Conservation (phyloP, 352 stramenopile species). For the Phytophthora idaei region DNA sequence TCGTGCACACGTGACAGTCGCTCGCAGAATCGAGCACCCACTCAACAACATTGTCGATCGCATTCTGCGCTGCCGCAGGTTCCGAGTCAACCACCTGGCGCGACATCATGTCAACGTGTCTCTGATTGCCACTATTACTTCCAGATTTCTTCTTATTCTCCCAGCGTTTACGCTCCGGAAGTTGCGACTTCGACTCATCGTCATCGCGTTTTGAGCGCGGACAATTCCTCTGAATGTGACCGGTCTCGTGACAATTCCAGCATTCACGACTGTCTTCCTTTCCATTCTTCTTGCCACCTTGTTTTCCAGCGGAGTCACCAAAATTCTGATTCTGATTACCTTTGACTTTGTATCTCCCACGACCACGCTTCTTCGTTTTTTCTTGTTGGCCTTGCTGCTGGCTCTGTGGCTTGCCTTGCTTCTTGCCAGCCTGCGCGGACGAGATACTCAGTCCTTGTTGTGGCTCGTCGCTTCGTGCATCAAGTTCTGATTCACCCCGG, state of each 20-base stretch:
- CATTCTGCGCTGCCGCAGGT: neutral
- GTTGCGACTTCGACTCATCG: slow-evolving; percentile 7
- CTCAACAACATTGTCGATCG: slow-evolving; percentile 4
- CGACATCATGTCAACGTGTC: slow-evolving; percentile 1
- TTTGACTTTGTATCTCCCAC: no score
- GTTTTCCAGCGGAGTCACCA: no score
- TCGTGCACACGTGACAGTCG: neutral
- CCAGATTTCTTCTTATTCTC: slow-evolving; percentile 4
- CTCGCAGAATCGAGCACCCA: neutral
- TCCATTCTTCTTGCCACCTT: no score
- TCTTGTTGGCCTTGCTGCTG: neutral
- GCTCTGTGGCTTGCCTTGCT: neutral
- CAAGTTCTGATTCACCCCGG: slow-evolving; percentile 10
- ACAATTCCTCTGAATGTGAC: slow-evolving; percentile 16
- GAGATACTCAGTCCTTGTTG: slow-evolving; percentile 1
- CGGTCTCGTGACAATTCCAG: slow-evolving; percentile 16
- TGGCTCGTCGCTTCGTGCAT: neutral
- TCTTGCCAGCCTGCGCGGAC: slow-evolving; percentile 8
- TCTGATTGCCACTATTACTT: neutral
- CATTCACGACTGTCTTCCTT: slow-evolving; percentile 8
- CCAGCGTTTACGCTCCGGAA: slow-evolving; percentile 15
- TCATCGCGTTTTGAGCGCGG: slow-evolving; percentile 1
- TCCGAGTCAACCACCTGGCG: neutral
- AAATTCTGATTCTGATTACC: no score
- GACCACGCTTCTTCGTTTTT: no score